Conservation (phyloP, 2,329 filamentous ascomycete genomes). For the Fusarium incarnatum region DNA sequence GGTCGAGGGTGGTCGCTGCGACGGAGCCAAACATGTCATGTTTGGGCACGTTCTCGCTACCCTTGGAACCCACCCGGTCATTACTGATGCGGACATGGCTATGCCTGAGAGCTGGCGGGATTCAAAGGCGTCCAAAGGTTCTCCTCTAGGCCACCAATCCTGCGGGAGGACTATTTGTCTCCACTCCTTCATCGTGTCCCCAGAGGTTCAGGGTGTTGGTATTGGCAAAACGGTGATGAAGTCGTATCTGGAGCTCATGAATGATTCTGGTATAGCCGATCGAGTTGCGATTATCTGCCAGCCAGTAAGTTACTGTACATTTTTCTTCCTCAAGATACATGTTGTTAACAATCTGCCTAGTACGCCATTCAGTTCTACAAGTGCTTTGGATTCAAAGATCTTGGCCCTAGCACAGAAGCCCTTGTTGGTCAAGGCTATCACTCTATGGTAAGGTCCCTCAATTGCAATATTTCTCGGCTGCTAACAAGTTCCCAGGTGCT, state of each 20-base stretch:
- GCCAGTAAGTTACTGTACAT: conserved; percentile 61
- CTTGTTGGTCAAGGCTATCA: conserved; percentile 86
- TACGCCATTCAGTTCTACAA: conserved; percentile 80
- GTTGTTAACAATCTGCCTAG: conserved; percentile 49
- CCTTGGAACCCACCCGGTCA: conserved; percentile 69
- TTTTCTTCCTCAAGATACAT: background rate
- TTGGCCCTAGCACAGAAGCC: conserved; percentile 74
- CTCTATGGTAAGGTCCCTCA: conserved; percentile 73
- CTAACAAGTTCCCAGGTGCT: conserved; percentile 37
- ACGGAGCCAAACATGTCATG: conserved; percentile 64
- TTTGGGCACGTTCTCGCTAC: conserved; percentile 84
- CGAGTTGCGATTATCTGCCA: conserved; percentile 82
- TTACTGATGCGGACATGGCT: conserved; percentile 83
- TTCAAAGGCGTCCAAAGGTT: conserved; percentile 54
- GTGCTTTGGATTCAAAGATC: conserved; percentile 76
- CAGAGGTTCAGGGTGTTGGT: conserved; percentile 78
- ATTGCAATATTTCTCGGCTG: background rate
- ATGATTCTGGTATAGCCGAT: conserved; percentile 75
- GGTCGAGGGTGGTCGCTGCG: conserved; percentile 63
- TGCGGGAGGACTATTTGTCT: conserved; percentile 80
- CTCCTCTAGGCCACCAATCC: conserved; percentile 75
- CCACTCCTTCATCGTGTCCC: conserved; percentile 84
- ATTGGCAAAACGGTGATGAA: conserved; percentile 80
- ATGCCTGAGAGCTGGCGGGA: conserved; percentile 75
- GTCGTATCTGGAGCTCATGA: conserved; percentile 82